Percentiles rank a stretch among this genome's conserved stretches.
These are phyloP conservation scores for Nannizziopsis barbatae DNA, from an alignment of 2,329 filamentous ascomycete species.

Conservation along the genomic window DNA sequence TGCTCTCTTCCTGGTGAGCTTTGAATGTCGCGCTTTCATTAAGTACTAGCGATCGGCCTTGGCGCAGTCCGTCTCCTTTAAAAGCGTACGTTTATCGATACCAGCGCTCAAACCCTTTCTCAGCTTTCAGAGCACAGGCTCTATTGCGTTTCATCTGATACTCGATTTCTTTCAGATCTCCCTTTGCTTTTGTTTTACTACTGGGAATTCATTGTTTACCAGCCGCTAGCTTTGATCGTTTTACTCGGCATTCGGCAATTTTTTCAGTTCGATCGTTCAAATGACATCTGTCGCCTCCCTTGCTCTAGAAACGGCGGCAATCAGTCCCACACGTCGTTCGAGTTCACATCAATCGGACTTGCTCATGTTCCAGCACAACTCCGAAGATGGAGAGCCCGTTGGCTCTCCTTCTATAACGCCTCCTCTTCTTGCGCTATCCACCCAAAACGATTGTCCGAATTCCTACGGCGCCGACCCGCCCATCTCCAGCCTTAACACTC, in stretches of 20 bases:
- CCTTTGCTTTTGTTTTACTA: conserved; percentile 4
- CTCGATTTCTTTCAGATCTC: background rate
- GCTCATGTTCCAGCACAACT: conserved; percentile 32
- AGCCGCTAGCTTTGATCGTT: no score
- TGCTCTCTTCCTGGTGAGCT: no score
- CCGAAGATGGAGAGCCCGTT: conserved; percentile 37
- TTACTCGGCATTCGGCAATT: no score
- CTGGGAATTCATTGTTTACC: no score
- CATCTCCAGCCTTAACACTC: conserved; percentile 18
- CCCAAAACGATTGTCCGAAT: conserved; percentile 39
- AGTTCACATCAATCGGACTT: conserved; percentile 37
- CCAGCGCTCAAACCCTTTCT: background rate
- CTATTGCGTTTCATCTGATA: background rate
- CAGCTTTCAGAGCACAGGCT: background rate
- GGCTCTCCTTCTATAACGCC: conserved; percentile 39
- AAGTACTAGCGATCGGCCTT: no score
- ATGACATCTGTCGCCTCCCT: conserved; percentile 48
- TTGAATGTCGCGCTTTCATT: no score
- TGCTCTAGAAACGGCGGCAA: conserved; percentile 49
- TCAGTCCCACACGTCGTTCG: conserved; percentile 39
- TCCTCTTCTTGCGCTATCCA: conserved; percentile 38
- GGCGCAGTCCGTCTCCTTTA: no score
- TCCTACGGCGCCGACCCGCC: conserved; percentile 25
- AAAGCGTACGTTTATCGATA: no score
- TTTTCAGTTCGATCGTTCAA: background rate